These are phyloP conservation scores for Cystobasidium pallidum DNA, from an alignment of 1,284 basidiomycete species.

Conservation along the genomic window DNA sequence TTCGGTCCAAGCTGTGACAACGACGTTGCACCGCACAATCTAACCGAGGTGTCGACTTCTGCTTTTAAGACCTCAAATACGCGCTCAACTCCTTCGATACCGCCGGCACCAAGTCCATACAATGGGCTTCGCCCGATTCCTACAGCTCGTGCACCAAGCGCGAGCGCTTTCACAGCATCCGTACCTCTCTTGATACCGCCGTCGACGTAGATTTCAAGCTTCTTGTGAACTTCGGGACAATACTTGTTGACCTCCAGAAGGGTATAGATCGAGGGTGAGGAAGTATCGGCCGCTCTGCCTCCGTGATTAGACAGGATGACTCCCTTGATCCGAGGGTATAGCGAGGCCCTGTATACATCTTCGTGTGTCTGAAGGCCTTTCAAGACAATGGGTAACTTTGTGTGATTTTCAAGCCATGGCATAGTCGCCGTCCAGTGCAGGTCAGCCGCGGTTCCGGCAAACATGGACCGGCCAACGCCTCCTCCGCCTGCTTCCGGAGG, in stretches of 20 bases:
- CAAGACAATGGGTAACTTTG: conserved; percentile 59
- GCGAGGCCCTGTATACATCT: conserved; percentile 66
- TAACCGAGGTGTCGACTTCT: conserved; percentile 36
- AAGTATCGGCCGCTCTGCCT: conserved; percentile 54
- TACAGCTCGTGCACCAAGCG: conserved; percentile 84
- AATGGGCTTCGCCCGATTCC: conserved; percentile 67
- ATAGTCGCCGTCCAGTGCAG: conserved; percentile 58
- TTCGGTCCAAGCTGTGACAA: conserved; percentile 20
- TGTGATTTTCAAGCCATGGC: conserved; percentile 58
- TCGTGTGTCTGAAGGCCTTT: conserved; percentile 63
- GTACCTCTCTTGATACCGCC: conserved; percentile 84
- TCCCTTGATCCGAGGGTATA: conserved; percentile 53
- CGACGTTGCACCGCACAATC: conserved; percentile 20
- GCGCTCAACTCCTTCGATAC: conserved; percentile 31
- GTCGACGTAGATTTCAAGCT: conserved; percentile 79
- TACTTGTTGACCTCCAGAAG: conserved; percentile 64
- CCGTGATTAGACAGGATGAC: conserved; percentile 59
- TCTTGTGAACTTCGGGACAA: conserved; percentile 72
- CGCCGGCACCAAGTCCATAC: conserved; percentile 35
- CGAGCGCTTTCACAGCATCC: conserved; percentile 88
- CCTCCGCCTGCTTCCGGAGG: conserved; percentile 31
- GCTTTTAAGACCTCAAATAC: conserved; percentile 39
- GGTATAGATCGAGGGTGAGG: conserved; percentile 49
- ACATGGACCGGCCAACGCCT: conserved; percentile 26
- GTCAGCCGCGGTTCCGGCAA: conserved; percentile 34